Evolutionary conservation across 768 basidiomycete species (phyloP).

Genomic region (Mycena chlorophos): DNA sequence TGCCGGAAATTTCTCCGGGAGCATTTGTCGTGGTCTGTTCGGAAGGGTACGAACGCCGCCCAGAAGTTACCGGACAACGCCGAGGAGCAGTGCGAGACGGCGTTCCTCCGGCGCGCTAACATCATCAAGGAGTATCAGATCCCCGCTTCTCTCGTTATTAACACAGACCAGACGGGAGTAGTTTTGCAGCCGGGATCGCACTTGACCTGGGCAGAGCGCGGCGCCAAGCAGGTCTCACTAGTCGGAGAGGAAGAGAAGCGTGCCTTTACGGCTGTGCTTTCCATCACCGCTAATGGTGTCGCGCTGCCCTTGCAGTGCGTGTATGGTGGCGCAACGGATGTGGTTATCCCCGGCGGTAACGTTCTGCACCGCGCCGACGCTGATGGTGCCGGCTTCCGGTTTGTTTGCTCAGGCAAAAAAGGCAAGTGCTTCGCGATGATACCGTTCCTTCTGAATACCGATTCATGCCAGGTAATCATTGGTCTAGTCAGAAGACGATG

Average conservation of each 20-base stretch:
- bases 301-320: slow-evolving; percentile 33
- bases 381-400: slow-evolving; percentile 14
- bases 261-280: slow-evolving; percentile 34
- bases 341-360: slow-evolving; percentile 11
- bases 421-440: too few relatives aligned
- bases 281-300: slow-evolving; percentile 24
- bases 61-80: too few relatives aligned
- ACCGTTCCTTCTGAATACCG: too few relatives aligned
- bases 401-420: slow-evolving; percentile 23
- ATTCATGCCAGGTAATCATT: slow-evolving; percentile 20
- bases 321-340: slow-evolving; percentile 23
- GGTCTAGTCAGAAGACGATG: slow-evolving; percentile 27
- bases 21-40: slow-evolving; percentile 22
- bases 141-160: too few relatives aligned
- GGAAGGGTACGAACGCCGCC: too few relatives aligned
- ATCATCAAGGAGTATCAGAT: too few relatives aligned
- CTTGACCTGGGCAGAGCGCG: slow-evolving; percentile 17
- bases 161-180: too few relatives aligned
- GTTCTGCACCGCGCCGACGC: not conserved
- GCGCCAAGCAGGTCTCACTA: slow-evolving; percentile 20
- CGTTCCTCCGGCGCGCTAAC: too few relatives aligned
- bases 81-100: too few relatives aligned
- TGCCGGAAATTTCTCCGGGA: slow-evolving; percentile 21
- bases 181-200: too few relatives aligned
- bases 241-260: slow-evolving; percentile 22